phyloP scores from a whole-genome alignment of 805 yeast species.

The Sugiyamaella boreocaroliniensis region DNA sequence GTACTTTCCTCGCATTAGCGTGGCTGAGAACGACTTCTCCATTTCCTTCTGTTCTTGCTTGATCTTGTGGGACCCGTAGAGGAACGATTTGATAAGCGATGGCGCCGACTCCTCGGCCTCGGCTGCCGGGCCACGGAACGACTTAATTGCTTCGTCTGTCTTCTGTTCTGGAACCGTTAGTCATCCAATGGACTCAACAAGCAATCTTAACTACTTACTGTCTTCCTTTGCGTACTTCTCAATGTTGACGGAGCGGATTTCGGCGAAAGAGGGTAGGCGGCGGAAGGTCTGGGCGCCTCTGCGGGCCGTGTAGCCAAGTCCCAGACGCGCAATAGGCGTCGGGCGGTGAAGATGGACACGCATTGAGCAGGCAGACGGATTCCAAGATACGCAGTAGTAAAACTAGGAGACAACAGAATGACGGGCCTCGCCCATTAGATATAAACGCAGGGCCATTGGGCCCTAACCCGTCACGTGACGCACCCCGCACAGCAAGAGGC shows the following conservation, averaged over 20 bases:
- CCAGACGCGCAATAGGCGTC: background rate
- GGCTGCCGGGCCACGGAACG: slow-evolving; percentile 14
- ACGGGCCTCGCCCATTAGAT: background rate
- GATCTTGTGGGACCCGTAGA: slow-evolving; percentile 34
- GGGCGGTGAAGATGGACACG: background rate
- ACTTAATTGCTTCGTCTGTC: slow-evolving; percentile 15
- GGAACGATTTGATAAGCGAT: slow-evolving; percentile 31
- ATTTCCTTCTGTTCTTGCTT: slow-evolving; percentile 30
- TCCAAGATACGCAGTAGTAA: too few species aligned
- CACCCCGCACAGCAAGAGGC: background rate
- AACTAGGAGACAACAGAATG: background rate
- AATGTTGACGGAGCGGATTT: slow-evolving; percentile 28
- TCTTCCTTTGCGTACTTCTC: slow-evolving; percentile 25
- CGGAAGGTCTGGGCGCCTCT: background rate
- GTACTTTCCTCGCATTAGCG: slow-evolving; percentile 35
- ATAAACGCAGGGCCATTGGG: background rate
- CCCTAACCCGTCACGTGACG: background rate
- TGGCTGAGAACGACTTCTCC: slow-evolving; percentile 31
- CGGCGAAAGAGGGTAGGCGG: slow-evolving; percentile 31
- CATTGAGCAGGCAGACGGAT: too few species aligned
- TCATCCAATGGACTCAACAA: slow-evolving; percentile 1
- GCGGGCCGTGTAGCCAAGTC: background rate
- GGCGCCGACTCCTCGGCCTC: slow-evolving; percentile 12
- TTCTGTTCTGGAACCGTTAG: slow-evolving; percentile 3
- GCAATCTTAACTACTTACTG: slow-evolving; percentile 8